Percentiles rank a stretch among this genome's conserved stretches.
phyloP scores from a whole-genome alignment of 768 basidiomycete species.

The Tubosaeta sp. region DNA sequence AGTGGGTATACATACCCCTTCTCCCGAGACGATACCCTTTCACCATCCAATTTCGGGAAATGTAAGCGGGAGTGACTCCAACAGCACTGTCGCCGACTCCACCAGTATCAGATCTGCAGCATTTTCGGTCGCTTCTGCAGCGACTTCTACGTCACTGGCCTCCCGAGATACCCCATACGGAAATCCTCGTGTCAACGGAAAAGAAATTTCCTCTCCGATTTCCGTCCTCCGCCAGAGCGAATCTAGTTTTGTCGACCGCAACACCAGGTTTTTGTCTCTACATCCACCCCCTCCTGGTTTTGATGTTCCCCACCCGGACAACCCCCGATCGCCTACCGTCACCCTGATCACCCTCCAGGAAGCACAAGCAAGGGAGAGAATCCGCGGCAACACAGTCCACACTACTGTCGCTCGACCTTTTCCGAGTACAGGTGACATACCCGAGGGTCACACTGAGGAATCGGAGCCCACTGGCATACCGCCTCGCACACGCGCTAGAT shows the following conservation, averaged over 20 bases:
- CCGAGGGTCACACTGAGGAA: conserved; percentile 21
- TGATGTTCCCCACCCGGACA: conserved; percentile 47
- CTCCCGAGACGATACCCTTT: conserved; percentile 25
- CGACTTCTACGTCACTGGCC: conserved; percentile 30
- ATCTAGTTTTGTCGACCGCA: conserved; percentile 27
- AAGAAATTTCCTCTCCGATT: conserved; percentile 56
- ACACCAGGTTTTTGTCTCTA: conserved; percentile 28
- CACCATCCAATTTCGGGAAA: conserved; percentile 28
- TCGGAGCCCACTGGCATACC: conserved; percentile 19
- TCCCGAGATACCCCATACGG: conserved; percentile 16
- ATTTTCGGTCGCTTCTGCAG: conserved; percentile 32
- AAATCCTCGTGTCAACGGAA: conserved; percentile 36
- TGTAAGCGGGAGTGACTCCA: conserved; percentile 47
- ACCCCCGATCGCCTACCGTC: conserved; percentile 48
- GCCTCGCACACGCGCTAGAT: conserved; percentile 46
- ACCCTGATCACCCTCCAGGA: conserved; percentile 74
- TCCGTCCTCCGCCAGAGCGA: conserved; percentile 32
- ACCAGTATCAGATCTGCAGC: conserved; percentile 35
- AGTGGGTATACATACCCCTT: conserved; percentile 36
- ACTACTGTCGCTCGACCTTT: conserved; percentile 28
- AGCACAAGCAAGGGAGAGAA: conserved; percentile 63
- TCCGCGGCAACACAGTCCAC: conserved; percentile 46
- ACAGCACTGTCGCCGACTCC: conserved; percentile 46
- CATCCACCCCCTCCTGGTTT: conserved; percentile 31
- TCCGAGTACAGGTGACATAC: conserved; percentile 31